Evolutionary conservation across 352 stramenopile genomes (phyloP).

Genomic region (Globisporangium cystogenes): DNA sequence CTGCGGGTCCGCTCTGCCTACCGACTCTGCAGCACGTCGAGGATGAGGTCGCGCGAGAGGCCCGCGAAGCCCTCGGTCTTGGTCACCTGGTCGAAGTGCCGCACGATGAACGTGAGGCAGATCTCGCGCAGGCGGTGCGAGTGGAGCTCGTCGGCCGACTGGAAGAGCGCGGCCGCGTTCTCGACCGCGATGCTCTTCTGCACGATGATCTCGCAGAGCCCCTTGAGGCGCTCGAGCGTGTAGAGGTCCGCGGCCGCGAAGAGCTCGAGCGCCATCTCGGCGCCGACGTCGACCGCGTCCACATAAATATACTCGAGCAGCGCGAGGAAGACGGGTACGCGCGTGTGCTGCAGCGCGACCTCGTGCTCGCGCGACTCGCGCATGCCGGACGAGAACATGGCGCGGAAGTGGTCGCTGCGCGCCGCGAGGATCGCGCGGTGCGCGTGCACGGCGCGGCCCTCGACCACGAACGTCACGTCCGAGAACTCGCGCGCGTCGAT

Average conservation of each 20-base stretch:
- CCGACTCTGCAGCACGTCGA: constrained; percentile 86
- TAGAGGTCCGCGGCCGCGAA: constrained; percentile 95
- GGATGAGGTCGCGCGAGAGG: constrained; percentile 84
- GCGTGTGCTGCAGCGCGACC: constrained; percentile 88
- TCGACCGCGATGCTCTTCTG: constrained; percentile 88
- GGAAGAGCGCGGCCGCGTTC: constrained; percentile 82
- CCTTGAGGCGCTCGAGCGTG: constrained; percentile 91
- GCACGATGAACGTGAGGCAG: constrained; percentile 86
- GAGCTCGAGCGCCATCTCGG: constrained; percentile 93
- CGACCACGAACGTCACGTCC: constrained; percentile 86
- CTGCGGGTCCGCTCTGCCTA: too few relatives aligned
- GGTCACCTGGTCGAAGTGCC: constrained; percentile 89
- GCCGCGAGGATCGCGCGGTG: constrained; percentile 91
- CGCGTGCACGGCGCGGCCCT: constrained; percentile 77
- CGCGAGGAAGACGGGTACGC: constrained; percentile 90
- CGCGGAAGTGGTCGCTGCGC: constrained; percentile 93
- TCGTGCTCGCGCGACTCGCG: constrained; percentile 81
- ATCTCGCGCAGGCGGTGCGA: constrained; percentile 83
- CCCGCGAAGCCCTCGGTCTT: constrained; percentile 87
- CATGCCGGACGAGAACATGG: constrained; percentile 95
- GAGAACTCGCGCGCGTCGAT: constrained; percentile 90
- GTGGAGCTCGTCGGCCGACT: constrained; percentile 82
- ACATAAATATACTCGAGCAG: constrained; percentile 97
- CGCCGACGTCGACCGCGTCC: constrained; percentile 89
- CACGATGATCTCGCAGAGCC: constrained; percentile 87